These are phyloP conservation scores for Fusarium pseudonygamai DNA, from an alignment of 2,329 filamentous ascomycete genomes.

Conservation along the genomic window DNA sequence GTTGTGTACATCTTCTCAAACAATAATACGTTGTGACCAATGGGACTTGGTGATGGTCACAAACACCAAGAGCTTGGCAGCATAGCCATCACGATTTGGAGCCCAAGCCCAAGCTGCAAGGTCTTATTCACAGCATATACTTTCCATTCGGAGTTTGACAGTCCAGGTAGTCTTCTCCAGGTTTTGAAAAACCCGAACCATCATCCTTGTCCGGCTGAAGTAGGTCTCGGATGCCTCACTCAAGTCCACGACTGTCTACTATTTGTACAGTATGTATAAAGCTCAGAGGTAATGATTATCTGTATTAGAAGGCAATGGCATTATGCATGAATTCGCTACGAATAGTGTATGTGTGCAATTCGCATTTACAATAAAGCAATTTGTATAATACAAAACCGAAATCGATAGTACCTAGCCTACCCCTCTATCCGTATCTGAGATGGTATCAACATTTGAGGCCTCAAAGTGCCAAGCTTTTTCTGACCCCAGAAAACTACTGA, in stretches of 20 bases:
- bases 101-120: not conserved
- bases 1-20: not conserved
- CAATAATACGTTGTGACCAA: constrained; percentile 12
- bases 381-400: not conserved
- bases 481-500: constrained; percentile 6
- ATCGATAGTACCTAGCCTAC: not conserved
- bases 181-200: constrained; percentile 16
- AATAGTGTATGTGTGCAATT: not conserved
- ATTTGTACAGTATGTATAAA: not conserved
- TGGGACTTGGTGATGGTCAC: not conserved
- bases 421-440: not conserved
- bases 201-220: constrained; percentile 23
- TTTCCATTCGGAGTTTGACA: not conserved
- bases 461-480: constrained; percentile 22
- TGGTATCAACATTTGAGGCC: constrained; percentile 3
- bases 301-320: not conserved
- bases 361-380: not conserved
- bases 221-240: constrained; percentile 15
- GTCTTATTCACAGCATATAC: not conserved
- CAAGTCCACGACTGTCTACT: not conserved
- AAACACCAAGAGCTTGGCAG: constrained; percentile 16
- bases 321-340: not conserved
- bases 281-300: not conserved
- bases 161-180: constrained; percentile 20
- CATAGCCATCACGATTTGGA: constrained; percentile 15